phyloP scores from a whole-genome alignment of 2,329 filamentous ascomycete species.

The Amauroascus niger region DNA sequence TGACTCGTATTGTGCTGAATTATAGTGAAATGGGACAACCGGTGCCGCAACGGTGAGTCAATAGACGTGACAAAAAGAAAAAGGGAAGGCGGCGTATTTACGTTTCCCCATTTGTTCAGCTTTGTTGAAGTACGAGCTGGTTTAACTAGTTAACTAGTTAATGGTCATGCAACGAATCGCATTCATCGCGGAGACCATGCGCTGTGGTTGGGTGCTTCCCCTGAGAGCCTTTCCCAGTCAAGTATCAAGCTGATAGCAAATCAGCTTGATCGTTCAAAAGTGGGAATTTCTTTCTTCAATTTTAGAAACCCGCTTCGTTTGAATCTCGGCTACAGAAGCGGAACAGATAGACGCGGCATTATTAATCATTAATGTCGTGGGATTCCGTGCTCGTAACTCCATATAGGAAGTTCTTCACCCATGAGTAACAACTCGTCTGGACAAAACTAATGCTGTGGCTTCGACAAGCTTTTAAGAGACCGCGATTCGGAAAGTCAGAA shows the following conservation, averaged over 20 bases:
- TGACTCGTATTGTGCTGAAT: constrained; percentile 4
- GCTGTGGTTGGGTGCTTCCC: neutral
- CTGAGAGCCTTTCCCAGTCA: neutral
- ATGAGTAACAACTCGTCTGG: neutral
- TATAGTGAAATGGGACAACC: neutral
- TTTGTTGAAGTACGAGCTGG: neutral
- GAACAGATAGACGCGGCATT: neutral
- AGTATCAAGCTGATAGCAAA: neutral
- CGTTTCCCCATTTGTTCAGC: neutral
- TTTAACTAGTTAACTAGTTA: too few species aligned
- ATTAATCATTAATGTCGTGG: neutral
- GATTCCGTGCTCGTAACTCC: neutral
- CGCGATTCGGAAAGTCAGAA: neutral
- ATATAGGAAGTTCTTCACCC: neutral
- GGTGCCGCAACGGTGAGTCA: neutral
- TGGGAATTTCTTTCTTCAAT: neutral
- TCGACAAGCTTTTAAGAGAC: neutral
- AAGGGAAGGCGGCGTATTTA: neutral
- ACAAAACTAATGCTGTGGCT: neutral
- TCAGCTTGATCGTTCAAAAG: neutral
- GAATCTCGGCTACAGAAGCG: neutral
- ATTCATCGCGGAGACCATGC: neutral
- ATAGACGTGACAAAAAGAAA: neutral
- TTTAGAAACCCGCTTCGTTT: neutral
- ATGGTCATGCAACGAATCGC: neutral